These are phyloP conservation scores for Fragaria ananassa DNA, from an alignment of 306 rosid species.

Conservation along the genomic window DNA sequence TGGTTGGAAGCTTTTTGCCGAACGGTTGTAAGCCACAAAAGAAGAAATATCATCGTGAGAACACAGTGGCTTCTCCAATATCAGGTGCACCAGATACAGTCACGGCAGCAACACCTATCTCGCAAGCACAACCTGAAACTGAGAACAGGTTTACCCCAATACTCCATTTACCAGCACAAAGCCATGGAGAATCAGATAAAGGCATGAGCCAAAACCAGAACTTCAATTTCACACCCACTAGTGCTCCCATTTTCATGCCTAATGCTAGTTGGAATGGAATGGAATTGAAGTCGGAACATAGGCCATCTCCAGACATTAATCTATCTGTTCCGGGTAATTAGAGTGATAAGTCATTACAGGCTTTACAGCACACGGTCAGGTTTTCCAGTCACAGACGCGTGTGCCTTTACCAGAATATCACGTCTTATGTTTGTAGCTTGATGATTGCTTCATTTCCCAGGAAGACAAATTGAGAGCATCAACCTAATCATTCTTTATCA, in stretches of 20 bases:
- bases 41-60: conserved; percentile 53
- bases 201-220: conserved; percentile 31
- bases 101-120: conserved; percentile 45
- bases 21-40: conserved; percentile 44
- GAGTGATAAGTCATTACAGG: conserved; percentile 8
- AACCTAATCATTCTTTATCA: conserved; percentile 6
- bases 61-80: conserved; percentile 33
- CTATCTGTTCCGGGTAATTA: conserved; percentile 48
- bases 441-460: not conserved
- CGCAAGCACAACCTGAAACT: conserved; percentile 45
- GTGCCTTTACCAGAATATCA: not conserved
- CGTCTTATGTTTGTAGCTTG: not conserved
- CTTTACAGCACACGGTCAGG: not conserved
- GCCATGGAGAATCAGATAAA: conserved; percentile 38
- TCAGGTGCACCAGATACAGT: conserved; percentile 32
- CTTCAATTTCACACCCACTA: not conserved
- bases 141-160: conserved; percentile 18
- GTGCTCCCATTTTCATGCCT: conserved; percentile 24
- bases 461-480: not conserved
- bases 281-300: conserved; percentile 44
- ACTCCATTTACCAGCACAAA: conserved; percentile 32
- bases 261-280: conserved; percentile 51
- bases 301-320: conserved; percentile 73
- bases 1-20: conserved; percentile 70
- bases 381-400: not conserved